A percentile compares a stretch with the other conserved stretches of the same genome.
Evolutionary conservation across 164 flowering plant species (phyloP).

Genomic region (Magnolia officinalis): DNA sequence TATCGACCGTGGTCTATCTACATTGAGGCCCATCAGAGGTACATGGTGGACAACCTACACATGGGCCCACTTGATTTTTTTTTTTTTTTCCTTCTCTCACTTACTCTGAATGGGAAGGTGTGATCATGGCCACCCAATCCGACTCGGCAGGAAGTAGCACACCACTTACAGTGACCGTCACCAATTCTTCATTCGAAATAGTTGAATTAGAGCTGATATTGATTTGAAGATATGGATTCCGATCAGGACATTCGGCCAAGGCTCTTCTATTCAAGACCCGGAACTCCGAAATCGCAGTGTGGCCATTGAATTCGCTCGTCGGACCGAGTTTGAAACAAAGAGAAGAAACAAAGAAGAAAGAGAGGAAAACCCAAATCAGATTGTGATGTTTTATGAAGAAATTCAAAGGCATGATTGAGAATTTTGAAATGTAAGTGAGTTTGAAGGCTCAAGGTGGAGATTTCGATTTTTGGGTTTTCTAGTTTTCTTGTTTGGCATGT

Average conservation of each 20-base stretch:
- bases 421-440: background rate
- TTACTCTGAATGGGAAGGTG: constrained; percentile 51
- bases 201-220: constrained; percentile 25
- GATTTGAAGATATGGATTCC: constrained; percentile 43
- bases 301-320: constrained; percentile 15
- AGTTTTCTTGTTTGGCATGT: background rate
- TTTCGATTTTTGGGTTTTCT: background rate
- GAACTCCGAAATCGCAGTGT: constrained; percentile 58
- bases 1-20: no score
- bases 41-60: no score
- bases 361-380: constrained; percentile 6
- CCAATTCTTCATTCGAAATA: constrained; percentile 45
- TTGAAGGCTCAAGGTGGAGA: background rate
- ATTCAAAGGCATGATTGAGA: background rate
- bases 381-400: background rate
- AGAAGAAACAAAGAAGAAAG: constrained; percentile 10
- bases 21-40: no score
- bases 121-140: constrained; percentile 80
- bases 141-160: constrained; percentile 39
- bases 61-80: no score
- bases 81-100: background rate
- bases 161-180: constrained; percentile 55
- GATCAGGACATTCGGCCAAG: constrained; percentile 35
- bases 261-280: constrained; percentile 47
- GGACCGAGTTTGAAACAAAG: constrained; percentile 12